Conservation (phyloP, 768 basidiomycete species). For the Leccinum obscurum region DNA sequence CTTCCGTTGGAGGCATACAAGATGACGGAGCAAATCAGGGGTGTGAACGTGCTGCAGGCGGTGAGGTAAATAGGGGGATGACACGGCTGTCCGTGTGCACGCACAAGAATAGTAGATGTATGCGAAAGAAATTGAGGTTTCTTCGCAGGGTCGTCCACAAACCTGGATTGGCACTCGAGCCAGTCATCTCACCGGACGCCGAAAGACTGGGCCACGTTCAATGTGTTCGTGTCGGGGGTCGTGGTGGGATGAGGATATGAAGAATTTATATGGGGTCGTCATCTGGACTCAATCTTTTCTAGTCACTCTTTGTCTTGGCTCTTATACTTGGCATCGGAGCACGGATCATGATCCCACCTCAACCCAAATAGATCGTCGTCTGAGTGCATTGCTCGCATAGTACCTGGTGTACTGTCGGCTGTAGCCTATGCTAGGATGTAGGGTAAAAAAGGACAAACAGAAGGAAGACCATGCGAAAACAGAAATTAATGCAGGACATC, state of each 20-base stretch:
- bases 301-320: too few species aligned
- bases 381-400: conserved; percentile 23
- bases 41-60: conserved; percentile 62
- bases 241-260: neutral
- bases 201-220: neutral
- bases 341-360: too few species aligned
- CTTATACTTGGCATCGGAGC: too few species aligned
- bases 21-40: conserved; percentile 75
- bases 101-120: conserved; percentile 63
- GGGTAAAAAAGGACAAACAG: conserved; percentile 16
- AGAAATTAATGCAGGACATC: conserved; percentile 33
- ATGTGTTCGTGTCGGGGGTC: neutral
- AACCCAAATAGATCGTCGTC: conserved; percentile 13
- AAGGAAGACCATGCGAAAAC: conserved; percentile 23
- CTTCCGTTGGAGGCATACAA: conserved; percentile 83
- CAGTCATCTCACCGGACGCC: conserved; percentile 7
- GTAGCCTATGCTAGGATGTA: conserved; percentile 24
- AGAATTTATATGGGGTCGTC: too few species aligned
- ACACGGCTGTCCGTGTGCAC: conserved; percentile 24
- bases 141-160: conserved; percentile 33
- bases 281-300: too few species aligned
- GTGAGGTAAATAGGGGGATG: conserved; percentile 2
- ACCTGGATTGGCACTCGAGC: conserved; percentile 2
- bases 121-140: conserved; percentile 67
- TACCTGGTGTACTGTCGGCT: conserved; percentile 26